Percentiles rank a stretch among this genome's conserved stretches.
These are phyloP conservation scores for Epichloe sp. DNA, from an alignment of 2,329 filamentous ascomycete genomes.

Conservation along the genomic window DNA sequence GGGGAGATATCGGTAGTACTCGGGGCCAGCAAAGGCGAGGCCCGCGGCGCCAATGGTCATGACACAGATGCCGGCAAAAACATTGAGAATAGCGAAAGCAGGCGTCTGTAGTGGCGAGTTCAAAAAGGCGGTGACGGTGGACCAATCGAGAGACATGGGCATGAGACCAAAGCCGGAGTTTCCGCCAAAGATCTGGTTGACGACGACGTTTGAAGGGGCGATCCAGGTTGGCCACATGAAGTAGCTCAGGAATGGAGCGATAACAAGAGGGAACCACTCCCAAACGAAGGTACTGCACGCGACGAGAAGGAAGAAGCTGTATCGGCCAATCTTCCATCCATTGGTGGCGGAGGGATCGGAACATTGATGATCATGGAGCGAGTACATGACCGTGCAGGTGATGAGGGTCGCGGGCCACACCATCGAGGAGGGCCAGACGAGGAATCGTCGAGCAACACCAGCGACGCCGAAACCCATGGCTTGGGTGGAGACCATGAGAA, in stretches of 20 bases:
- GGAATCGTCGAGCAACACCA: constrained; percentile 43
- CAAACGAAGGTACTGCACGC: constrained; percentile 37
- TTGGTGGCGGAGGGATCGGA: constrained; percentile 37
- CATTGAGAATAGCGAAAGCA: constrained; percentile 47
- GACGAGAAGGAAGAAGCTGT: constrained; percentile 42
- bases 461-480: constrained; percentile 52
- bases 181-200: constrained; percentile 55
- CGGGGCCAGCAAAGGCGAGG: constrained; percentile 36
- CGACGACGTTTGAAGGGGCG: constrained; percentile 42
- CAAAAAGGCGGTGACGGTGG: constrained; percentile 42
- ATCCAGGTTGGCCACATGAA: constrained; percentile 52
- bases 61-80: constrained; percentile 38
- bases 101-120: constrained; percentile 45
- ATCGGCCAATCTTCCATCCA: constrained; percentile 46
- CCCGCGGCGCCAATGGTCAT: constrained; percentile 37
- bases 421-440: constrained; percentile 50
- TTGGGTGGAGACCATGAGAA: constrained; percentile 47
- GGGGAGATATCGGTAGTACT: constrained; percentile 42
- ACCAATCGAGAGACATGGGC: constrained; percentile 56
- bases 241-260: constrained; percentile 44
- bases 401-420: constrained; percentile 50
- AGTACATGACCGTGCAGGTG: constrained; percentile 49
- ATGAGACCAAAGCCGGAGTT: constrained; percentile 47
- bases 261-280: constrained; percentile 46
- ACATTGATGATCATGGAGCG: constrained; percentile 46